Conservation (phyloP, 2,329 filamentous ascomycete genomes). For the Beauveria sp. region DNA sequence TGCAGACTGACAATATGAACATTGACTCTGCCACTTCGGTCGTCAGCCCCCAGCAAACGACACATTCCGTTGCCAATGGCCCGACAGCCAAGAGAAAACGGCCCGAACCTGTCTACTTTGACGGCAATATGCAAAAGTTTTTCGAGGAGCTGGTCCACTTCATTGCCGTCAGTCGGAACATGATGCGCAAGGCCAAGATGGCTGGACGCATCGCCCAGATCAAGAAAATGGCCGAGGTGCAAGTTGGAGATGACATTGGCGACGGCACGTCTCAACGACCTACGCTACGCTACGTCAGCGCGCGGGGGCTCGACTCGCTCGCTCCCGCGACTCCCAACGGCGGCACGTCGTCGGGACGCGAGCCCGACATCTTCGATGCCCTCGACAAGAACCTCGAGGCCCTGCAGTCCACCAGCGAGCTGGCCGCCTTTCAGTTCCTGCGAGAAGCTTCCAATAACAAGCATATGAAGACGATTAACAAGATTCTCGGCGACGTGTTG, state of each 20-base stretch:
- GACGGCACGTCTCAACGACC: conserved; percentile 22
- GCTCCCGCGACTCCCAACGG: conserved; percentile 16
- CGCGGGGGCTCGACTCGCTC: conserved; percentile 24
- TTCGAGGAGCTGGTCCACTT: conserved; percentile 79
- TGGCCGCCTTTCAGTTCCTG: conserved; percentile 82
- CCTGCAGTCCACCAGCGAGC: conserved; percentile 75
- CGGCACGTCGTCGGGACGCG: conserved; percentile 5
- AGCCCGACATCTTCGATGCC: conserved; percentile 55
- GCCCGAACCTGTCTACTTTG: conserved; percentile 78
- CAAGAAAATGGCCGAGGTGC: conserved; percentile 50
- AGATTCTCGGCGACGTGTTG: conserved; percentile 56
- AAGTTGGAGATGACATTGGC: conserved; percentile 44
- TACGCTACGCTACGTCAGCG: conserved; percentile 31
- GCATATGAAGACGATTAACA: conserved; percentile 64
- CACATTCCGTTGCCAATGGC: not conserved
- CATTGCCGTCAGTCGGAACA: conserved; percentile 71
- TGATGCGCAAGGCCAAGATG: conserved; percentile 83
- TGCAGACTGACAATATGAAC: conserved; percentile 3
- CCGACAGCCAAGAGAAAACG: not conserved
- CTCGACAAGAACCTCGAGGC: conserved; percentile 73
- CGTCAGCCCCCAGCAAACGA: not conserved
- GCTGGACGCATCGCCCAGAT: conserved; percentile 65
- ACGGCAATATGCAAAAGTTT: conserved; percentile 74
- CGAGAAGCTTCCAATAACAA: conserved; percentile 76
- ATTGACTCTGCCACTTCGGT: not conserved